Percentiles rank a stretch among this genome's conserved stretches.
Conservation (phyloP, 2,329 filamentous ascomycete genomes). For the Colletotrichum incanum region DNA sequence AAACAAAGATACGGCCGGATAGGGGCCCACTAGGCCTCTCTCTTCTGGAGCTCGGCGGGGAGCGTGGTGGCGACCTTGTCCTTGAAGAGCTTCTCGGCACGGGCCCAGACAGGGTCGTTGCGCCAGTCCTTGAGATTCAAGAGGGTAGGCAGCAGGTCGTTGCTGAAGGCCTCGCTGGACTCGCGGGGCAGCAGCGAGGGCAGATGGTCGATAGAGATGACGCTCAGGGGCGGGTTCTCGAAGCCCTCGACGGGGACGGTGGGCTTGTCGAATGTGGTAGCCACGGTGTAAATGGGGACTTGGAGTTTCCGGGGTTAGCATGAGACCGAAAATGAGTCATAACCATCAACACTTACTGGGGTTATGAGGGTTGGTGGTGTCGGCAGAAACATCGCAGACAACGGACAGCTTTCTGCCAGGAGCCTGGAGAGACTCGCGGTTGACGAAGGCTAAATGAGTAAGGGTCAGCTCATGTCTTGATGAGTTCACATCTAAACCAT, state of each 20-base stretch:
- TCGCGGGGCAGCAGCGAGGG: constrained; percentile 89
- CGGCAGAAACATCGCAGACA: constrained; percentile 84
- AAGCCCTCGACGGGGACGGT: constrained; percentile 81
- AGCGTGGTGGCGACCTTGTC: constrained; percentile 81
- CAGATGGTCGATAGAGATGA: constrained; percentile 92
- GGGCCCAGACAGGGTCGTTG: constrained; percentile 83
- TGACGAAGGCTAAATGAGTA: constrained; percentile 76
- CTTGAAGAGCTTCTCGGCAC: constrained; percentile 87
- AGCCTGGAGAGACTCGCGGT: constrained; percentile 76
- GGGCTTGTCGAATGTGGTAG: constrained; percentile 91
- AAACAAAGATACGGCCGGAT: constrained; percentile 37
- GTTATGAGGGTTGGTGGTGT: constrained; percentile 82
- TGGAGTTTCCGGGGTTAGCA: constrained; percentile 41
- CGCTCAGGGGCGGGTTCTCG: constrained; percentile 74
- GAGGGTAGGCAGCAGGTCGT: constrained; percentile 83
- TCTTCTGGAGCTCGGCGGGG: constrained; percentile 60
- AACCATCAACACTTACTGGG: constrained; percentile 20
- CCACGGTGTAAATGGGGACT: constrained; percentile 86
- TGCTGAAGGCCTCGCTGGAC: constrained; percentile 87
- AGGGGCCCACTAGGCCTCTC: constrained; percentile 40
- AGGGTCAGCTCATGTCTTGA: constrained; percentile 61
- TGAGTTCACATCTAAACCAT: background rate
- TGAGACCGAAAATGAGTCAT: constrained; percentile 14
- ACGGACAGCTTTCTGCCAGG: constrained; percentile 82
- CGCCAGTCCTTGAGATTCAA: constrained; percentile 83